Conservation (phyloP, 2,329 filamentous ascomycete genomes). For the Didymella glomerata region DNA sequence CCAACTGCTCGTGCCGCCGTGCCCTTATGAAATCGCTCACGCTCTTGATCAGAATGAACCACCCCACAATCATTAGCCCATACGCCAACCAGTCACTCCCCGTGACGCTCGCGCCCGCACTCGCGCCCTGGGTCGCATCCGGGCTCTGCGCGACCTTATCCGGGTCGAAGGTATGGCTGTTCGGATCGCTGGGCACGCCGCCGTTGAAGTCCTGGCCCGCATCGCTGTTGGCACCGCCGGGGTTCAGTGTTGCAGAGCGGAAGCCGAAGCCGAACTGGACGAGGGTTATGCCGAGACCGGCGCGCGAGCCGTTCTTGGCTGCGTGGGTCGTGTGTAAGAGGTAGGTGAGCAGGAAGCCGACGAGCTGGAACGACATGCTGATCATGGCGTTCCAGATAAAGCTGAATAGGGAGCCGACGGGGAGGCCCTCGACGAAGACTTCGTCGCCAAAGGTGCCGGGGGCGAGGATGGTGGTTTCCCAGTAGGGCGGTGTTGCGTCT, state of each 20-base stretch:
- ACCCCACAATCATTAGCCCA: constrained; percentile 93
- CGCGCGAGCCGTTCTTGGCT: constrained; percentile 95
- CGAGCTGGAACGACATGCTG: constrained; percentile 94
- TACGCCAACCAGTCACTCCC: constrained; percentile 91
- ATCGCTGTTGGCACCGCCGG: constrained; percentile 51
- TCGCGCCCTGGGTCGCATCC: constrained; percentile 45
- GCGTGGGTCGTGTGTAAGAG: constrained; percentile 97
- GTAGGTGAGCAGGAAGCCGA: constrained; percentile 97
- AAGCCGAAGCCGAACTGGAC: constrained; percentile 98
- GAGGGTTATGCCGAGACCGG: constrained; percentile 91
- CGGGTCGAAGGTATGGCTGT: constrained; percentile 87
- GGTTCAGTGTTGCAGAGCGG: constrained; percentile 64
- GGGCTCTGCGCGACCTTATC: constrained; percentile 63
- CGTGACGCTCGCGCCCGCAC: constrained; percentile 64
- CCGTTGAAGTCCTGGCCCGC: constrained; percentile 61
- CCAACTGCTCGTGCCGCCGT: constrained; percentile 88
- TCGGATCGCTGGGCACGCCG: constrained; percentile 82
- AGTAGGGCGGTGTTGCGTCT: constrained; percentile 95
- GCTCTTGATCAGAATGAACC: constrained; percentile 96
- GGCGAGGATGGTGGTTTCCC: constrained; percentile 97
- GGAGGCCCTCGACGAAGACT: constrained; percentile 95
- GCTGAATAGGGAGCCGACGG: constrained; percentile 85
- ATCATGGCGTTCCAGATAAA: constrained; percentile 95
- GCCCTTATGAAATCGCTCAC: constrained; percentile 89
- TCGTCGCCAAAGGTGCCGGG: constrained; percentile 92